phyloP scores from a whole-genome alignment of 345 rosid species.

The Firmiana major region DNA sequence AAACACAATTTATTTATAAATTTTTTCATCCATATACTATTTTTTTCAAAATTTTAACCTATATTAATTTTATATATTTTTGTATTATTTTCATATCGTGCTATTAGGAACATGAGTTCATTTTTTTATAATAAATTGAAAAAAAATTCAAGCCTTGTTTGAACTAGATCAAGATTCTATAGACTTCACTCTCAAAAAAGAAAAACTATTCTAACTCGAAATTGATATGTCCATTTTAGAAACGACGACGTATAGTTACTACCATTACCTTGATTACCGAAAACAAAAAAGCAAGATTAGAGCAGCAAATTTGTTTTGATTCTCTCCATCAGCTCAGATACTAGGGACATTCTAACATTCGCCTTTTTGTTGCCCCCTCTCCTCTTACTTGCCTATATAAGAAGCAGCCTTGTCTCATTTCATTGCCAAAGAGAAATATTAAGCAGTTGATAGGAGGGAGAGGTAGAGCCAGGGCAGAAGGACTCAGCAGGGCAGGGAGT shows the following conservation, averaged over 20 bases:
- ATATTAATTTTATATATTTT: too few species aligned
- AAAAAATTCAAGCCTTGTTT: too few species aligned
- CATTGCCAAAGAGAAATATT: neutral
- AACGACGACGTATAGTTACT: neutral
- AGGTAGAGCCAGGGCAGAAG: neutral
- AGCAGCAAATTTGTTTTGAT: neutral
- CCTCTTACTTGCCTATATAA: conserved; percentile 26
- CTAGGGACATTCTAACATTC: neutral
- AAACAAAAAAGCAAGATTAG: neutral
- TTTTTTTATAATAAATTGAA: too few species aligned
- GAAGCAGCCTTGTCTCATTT: conserved; percentile 19
- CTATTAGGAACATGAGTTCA: too few species aligned
- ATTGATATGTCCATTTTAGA: neutral
- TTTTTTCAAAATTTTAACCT: too few species aligned
- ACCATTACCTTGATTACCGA: neutral
- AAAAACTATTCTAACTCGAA: neutral
- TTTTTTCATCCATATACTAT: too few species aligned
- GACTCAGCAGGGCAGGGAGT: neutral
- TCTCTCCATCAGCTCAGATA: neutral
- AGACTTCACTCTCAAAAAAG: too few species aligned
- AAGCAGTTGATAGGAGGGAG: neutral
- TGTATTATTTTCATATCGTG: too few species aligned
- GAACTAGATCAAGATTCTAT: too few species aligned
- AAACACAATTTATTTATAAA: too few species aligned
- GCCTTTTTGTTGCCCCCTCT: neutral